Evolutionary conservation across 441 rosid species (phyloP), one percentile per base, ranked within the genome.

Genomic region (Capsella rubella): DNA sequence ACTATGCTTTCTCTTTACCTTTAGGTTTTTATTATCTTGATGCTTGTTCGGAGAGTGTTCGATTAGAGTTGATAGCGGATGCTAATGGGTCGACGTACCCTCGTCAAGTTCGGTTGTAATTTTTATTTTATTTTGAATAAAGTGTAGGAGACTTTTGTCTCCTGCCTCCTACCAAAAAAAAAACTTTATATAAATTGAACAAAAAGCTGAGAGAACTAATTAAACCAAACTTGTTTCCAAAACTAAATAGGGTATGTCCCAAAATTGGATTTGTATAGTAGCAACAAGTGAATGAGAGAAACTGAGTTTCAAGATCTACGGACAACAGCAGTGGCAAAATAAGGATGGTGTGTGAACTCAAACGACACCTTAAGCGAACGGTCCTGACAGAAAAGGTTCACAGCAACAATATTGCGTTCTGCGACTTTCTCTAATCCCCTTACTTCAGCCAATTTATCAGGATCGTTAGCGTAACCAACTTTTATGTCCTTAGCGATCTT

Each of bases 321-420:
- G 21, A 90, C 97, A 46, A 90, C 90, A n/a, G 89, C 93, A 56
- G 97, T 90, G 6, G 97, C 98, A 35, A 91, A 93, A 81, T 78
- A 88, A 14, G 98, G 97, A 84, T 95, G 98, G 75, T 91, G 97
- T 51, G 79, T 82, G 86, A 91, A 87, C 84, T 93, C 97, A 15
- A 93, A 89, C 27, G 93, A 83, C 31, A 93, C 90, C 90, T 87
- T 93, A 4, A 95, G 87, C 0, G 98, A 95, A 2, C 89, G 80
- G 80, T 93, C 97, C 1, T 63, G 79, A 83, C 88, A 83, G 68
- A 93, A 85, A 65, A 93, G 79, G 60, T 84, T 87, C 14, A 87
- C 74, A 11, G 97, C 98, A 14, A 93, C 74, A 14, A 89, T 85
- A 70, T 95, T 95, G 80, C 87, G 98, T 78, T 89, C 98, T 1